Conservation (phyloP, 257 asterid species). For the Anisodus acutangulus region DNA sequence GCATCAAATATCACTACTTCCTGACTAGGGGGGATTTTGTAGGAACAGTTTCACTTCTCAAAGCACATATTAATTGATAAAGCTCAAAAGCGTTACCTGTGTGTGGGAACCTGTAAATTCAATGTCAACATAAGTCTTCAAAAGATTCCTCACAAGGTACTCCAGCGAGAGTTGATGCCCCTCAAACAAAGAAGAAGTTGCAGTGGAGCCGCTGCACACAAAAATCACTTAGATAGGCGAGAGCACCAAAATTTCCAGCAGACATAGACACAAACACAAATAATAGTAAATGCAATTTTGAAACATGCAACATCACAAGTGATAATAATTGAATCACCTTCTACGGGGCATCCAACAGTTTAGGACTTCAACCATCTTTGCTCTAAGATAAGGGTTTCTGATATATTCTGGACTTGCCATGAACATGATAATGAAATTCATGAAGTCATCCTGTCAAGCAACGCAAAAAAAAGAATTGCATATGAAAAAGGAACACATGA, state of each 20-base stretch:
- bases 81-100: constrained; percentile 62
- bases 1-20: constrained; percentile 8
- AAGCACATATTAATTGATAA: not conserved
- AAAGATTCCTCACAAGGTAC: constrained; percentile 84
- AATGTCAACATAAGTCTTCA: constrained; percentile 94
- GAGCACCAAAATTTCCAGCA: not conserved
- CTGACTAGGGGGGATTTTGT: not conserved
- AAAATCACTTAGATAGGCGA: constrained; percentile 31
- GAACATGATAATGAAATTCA: constrained; percentile 98
- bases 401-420: constrained; percentile 95
- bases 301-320: not conserved
- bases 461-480: constrained; percentile 16
- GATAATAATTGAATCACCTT: constrained; percentile 53
- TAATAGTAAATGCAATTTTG: not conserved
- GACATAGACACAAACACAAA: not conserved
- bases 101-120: constrained; percentile 99
- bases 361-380: constrained; percentile 99
- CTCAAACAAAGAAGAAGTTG: constrained; percentile 78
- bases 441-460: constrained; percentile 81
- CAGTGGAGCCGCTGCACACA: constrained; percentile 77
- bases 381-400: constrained; percentile 93
- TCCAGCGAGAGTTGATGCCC: constrained; percentile 90
- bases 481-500: constrained; percentile 20
- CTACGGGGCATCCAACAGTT: constrained; percentile 97
- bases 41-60: not conserved